These are phyloP conservation scores for Tilletiopsis washingtonensis DNA, from an alignment of 1,284 basidiomycete species.

Conservation along the genomic window DNA sequence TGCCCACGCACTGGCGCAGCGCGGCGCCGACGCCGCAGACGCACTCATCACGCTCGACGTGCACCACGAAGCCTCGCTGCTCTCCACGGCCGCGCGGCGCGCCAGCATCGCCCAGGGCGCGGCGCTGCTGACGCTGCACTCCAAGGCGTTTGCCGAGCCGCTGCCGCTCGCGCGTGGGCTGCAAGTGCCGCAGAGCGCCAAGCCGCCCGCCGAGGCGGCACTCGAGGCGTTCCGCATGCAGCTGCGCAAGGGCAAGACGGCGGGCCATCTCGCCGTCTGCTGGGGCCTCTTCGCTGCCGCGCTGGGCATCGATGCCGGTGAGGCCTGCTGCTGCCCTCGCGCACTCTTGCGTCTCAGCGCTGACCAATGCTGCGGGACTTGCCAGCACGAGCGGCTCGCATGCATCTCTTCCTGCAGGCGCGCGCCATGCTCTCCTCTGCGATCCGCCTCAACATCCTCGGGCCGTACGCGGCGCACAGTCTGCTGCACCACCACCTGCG, in stretches of 20 bases:
- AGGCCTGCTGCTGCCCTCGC: too few species aligned
- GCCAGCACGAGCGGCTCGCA: slow-evolving; percentile 67
- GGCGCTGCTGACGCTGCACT: slow-evolving; percentile 80
- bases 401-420: slow-evolving; percentile 88
- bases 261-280: slow-evolving; percentile 79
- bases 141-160: slow-evolving; percentile 59
- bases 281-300: slow-evolving; percentile 78
- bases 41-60: not conserved
- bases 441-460: slow-evolving; percentile 80
- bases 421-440: slow-evolving; percentile 80
- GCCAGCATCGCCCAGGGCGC: slow-evolving; percentile 87
- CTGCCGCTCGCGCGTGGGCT: not conserved
- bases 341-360: too few species aligned
- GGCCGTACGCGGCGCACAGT: slow-evolving; percentile 87
- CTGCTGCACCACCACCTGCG: slow-evolving; percentile 65
- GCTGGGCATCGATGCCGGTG: slow-evolving; percentile 66
- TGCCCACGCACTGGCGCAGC: slow-evolving; percentile 10
- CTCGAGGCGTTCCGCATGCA: slow-evolving; percentile 14
- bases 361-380: too few species aligned
- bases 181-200: not conserved
- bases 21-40: not conserved
- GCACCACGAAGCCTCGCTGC: not conserved
- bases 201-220: slow-evolving; percentile 7
- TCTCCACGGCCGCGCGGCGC: slow-evolving; percentile 62
- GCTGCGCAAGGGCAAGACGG: slow-evolving; percentile 32